These are phyloP conservation scores for Waltergamsia citrina DNA, from an alignment of 2,329 filamentous ascomycete genomes.

Conservation along the genomic window DNA sequence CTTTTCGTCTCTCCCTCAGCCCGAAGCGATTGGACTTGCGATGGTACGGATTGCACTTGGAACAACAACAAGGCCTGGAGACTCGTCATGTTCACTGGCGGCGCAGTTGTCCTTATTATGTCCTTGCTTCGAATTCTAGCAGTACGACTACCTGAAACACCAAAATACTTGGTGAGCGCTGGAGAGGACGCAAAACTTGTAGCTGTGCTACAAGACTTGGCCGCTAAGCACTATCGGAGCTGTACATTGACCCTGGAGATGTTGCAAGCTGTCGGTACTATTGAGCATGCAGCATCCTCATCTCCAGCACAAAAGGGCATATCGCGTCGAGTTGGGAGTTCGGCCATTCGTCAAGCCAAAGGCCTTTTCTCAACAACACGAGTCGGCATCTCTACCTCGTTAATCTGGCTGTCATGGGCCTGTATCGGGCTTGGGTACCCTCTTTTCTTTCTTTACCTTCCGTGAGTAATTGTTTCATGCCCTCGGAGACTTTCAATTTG, in stretches of 20 bases:
- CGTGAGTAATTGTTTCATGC: slow-evolving; percentile 23
- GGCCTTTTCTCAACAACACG: slow-evolving; percentile 55
- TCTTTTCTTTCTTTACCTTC: slow-evolving; percentile 66
- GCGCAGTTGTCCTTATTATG: slow-evolving; percentile 31
- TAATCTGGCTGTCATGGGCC: slow-evolving; percentile 63
- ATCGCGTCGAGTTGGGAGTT: slow-evolving; percentile 21
- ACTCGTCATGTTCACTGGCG: slow-evolving; percentile 34
- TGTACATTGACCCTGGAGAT: slow-evolving; percentile 32
- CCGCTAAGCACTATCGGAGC: slow-evolving; percentile 31
- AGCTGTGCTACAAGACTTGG: slow-evolving; percentile 35
- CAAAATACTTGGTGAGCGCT: slow-evolving; percentile 35
- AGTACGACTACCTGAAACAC: slow-evolving; percentile 36
- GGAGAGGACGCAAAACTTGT: slow-evolving; percentile 38
- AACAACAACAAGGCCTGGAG: slow-evolving; percentile 39
- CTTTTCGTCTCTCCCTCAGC: too few relatives aligned
- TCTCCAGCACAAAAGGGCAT: too few relatives aligned
- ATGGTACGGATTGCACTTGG: slow-evolving; percentile 32
- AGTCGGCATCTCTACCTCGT: slow-evolving; percentile 48
- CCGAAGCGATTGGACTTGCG: slow-evolving; percentile 34
- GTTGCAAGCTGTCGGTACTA: slow-evolving; percentile 33
- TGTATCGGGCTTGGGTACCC: slow-evolving; percentile 66
- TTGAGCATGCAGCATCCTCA: too few relatives aligned
- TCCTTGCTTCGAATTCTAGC: slow-evolving; percentile 33
- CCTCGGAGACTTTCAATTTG: too few relatives aligned
- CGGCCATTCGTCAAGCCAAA: slow-evolving; percentile 41